Percentiles rank a stretch among this genome's conserved stretches.
Evolutionary conservation across 768 basidiomycete species (phyloP).

Genomic region (Pleurotus ostreatus): DNA sequence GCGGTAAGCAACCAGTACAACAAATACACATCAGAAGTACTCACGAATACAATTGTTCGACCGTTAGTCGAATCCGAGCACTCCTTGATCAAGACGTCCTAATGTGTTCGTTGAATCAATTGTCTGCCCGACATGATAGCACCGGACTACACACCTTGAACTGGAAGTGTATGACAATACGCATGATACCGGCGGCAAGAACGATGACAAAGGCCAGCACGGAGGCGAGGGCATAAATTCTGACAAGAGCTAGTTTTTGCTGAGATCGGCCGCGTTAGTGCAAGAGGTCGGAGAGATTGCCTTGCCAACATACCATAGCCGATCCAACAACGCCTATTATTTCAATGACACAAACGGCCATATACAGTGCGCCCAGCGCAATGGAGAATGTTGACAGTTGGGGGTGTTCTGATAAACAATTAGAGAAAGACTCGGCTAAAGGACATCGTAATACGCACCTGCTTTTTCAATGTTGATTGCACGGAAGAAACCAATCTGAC

Average conservation of each 20-base stretch:
- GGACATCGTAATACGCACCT: conserved; percentile 33
- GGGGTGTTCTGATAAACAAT: conserved; percentile 28
- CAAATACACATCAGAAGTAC: conserved; percentile 10
- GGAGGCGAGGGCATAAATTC: conserved; percentile 53
- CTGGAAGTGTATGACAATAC: conserved; percentile 61
- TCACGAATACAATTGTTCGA: conserved; percentile 30
- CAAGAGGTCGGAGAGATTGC: too few relatives aligned
- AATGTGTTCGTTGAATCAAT: not conserved
- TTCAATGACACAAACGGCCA: conserved; percentile 46
- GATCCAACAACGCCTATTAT: conserved; percentile 53
- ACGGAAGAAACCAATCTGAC: conserved; percentile 61
- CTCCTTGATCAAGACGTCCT: conserved; percentile 57
- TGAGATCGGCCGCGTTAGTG: conserved; percentile 17
- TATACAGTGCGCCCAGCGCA: conserved; percentile 57
- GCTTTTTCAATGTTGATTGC: conserved; percentile 41
- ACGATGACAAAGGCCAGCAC: conserved; percentile 43
- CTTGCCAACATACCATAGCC: conserved; percentile 35
- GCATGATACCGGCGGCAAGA: conserved; percentile 47
- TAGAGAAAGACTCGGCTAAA: not conserved
- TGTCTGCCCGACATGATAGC: not conserved
- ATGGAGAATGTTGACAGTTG: conserved; percentile 53
- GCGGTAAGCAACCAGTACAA: not conserved
- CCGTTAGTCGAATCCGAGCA: conserved; percentile 43
- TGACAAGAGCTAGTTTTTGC: conserved; percentile 54
- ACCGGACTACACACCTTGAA: conserved; percentile 46